Conservation (phyloP, 2,329 filamentous ascomycete genomes). For the Lecanosticta acicola region DNA sequence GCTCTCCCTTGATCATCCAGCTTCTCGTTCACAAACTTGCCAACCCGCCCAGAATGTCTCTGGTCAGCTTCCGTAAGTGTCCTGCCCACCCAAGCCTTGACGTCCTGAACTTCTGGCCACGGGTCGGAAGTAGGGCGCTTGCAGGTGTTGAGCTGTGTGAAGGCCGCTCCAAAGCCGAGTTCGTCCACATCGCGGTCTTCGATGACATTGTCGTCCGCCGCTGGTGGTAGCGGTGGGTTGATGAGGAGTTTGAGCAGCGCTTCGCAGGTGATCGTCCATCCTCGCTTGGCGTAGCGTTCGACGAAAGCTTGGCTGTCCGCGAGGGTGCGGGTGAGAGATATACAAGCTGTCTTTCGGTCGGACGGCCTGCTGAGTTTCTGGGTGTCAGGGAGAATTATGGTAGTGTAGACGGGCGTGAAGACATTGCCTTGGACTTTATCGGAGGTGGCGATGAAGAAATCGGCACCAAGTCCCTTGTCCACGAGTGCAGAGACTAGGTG, state of each 20-base stretch:
- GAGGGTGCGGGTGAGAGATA: constrained; percentile 88
- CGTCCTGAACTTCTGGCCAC: constrained; percentile 77
- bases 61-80: constrained; percentile 74
- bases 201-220: constrained; percentile 67
- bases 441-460: constrained; percentile 84
- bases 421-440: constrained; percentile 71
- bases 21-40: constrained; percentile 64
- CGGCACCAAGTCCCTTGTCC: constrained; percentile 78
- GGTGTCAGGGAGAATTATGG: constrained; percentile 80
- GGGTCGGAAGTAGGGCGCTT: constrained; percentile 68
- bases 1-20: constrained; percentile 45
- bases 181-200: constrained; percentile 90
- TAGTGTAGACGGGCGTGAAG: constrained; percentile 80
- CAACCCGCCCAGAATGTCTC: constrained; percentile 65
- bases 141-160: constrained; percentile 89
- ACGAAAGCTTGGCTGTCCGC: constrained; percentile 82
- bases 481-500: constrained; percentile 78
- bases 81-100: constrained; percentile 74
- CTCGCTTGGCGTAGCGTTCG: constrained; percentile 63
- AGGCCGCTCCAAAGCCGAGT: constrained; percentile 88
- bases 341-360: constrained; percentile 87
- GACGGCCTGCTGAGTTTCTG: constrained; percentile 80
- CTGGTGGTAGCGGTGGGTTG: constrained; percentile 69
- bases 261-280: constrained; percentile 86
- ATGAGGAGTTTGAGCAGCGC: constrained; percentile 83